Evolutionary conservation across 148 eudicot species (phyloP), one percentile per base, ranked within the genome.

Genomic region (Rhododendron ferrugineum): DNA sequence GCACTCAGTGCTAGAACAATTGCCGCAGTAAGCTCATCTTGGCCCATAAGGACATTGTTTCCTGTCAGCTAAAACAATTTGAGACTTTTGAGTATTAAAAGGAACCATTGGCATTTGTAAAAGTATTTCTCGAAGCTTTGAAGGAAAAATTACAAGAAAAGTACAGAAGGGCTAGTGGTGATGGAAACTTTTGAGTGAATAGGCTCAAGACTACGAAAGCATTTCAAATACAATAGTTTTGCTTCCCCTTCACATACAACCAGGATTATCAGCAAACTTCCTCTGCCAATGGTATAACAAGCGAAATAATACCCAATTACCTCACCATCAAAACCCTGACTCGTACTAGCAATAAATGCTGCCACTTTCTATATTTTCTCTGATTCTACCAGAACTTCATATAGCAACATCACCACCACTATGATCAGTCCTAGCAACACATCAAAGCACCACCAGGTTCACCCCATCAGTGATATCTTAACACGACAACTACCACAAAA

Each of bases 21-120:
- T 80, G 47, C 40, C 22, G 47, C 70, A 80, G 46, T 32, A 54
- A 56, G 83, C 83, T 80, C 68, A 20, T 56, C 68, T 56, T 54
- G 68, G 68, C 23, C 26, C 68, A 54, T 22, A 34, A 6, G 83
- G 60, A 9, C 62, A 49, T 28, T 22, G 34, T 26, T 49, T 37
- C 62, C 58, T 50, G 40, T 14, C 20, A 30, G 82, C 60, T 79
- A 50, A 79, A 79, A 50, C 62, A 79, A 49, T 40, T 80, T 54
- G n/a, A n/a, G n/a, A n/a, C n/a, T n/a, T n/a, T n/a, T n/a, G 60
- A 54, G 22, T 54, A 18, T 54, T 15, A 54, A 54, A 54, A 54
- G 20, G 4, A 54, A 54, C 22, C 14, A 13, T 11, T 49, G 52
- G 60, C 28, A 79, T 26, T 62, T 78, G 13, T 11, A 13, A 85